Evolutionary conservation across 139 green algal genomes (phyloP).

Genomic region (Volvox reticuliferus): DNA sequence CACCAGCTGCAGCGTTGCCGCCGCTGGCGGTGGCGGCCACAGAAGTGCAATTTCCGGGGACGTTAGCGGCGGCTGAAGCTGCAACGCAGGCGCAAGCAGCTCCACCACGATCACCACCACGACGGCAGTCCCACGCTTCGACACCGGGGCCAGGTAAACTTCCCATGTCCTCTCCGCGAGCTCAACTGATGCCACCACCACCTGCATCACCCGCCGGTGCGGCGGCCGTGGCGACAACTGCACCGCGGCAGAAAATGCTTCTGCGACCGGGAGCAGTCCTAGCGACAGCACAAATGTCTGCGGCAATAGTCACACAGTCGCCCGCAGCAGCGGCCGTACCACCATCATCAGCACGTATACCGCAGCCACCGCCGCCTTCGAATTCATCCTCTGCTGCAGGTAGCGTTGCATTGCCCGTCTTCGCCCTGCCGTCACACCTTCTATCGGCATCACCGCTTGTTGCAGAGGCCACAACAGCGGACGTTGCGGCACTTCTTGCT

Average conservation of each 20-base stretch:
- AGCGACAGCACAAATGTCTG: background rate
- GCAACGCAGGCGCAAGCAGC: background rate
- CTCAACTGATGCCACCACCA: no score
- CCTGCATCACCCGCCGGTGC: no score
- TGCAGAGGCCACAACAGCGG: background rate
- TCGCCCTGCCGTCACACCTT: background rate
- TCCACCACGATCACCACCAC: background rate
- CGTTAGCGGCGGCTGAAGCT: no score
- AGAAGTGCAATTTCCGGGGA: background rate
- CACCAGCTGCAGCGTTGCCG: background rate
- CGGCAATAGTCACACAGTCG: background rate
- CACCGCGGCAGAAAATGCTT: background rate
- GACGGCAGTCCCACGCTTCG: background rate
- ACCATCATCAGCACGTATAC: background rate
- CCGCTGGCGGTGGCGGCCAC: no score
- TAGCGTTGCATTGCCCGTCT: background rate
- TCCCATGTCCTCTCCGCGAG: no score
- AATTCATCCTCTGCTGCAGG: no score
- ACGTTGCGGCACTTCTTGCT: conserved; percentile 8
- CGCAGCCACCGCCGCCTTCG: background rate
- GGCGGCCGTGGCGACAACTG: background rate
- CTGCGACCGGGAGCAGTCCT: background rate
- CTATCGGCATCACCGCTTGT: background rate
- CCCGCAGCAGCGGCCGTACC: background rate
- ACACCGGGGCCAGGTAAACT: background rate